Base-by-base conservation (phyloP, 192 early-diverging fungal species). In the Umbelopsis vinacea region DNA sequence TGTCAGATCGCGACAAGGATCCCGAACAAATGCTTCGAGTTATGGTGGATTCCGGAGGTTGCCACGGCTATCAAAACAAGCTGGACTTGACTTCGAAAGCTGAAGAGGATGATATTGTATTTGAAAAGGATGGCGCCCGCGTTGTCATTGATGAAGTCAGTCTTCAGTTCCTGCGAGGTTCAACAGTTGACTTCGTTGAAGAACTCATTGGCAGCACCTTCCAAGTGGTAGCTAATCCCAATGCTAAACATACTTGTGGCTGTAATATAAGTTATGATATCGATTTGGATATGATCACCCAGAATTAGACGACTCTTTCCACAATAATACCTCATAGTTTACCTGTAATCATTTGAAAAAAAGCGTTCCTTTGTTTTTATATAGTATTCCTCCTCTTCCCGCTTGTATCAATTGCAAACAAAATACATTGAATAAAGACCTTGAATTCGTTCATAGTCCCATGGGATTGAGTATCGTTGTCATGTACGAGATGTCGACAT, bases 51-150 rank as follows among this genome's bases (percentile, higher is more conserved):
- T 92, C 93, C 4, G 93, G 93, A 35, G 93, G 93, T 22, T 95
- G 93, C 80, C 93, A 95, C 66, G 93, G 93, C 46, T 95, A 92
- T 76, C 91, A 92, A 75, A 92, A 95, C 77, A 87, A 88, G 71
- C 85, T 94, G 83, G 90, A 94, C 52, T 81, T 95, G 76, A 89
- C 86, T 0, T 87, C 88, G 21, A 72, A 76, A 69, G 83, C 86
- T 15, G 85, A 90, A 46, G 83, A 85, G 19, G 89, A 93, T 71
- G 93, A 95, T 71, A 79, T 90, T 55, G 75, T 93, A 7, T 87
- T 93, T 76, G 92, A 91, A 33, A 89, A 88, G 50, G 77, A 86
- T 22, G 92, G 92, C 33, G 91, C 84, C 2, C 88, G 85, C n/a
- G 82, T 93, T 50, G 83, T 95, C 22, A 76, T 94, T 17, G 92